Evolutionary conservation across 2,329 filamentous ascomycete genomes (phyloP).

Genomic region (Rhinocladiella mackenziei): DNA sequence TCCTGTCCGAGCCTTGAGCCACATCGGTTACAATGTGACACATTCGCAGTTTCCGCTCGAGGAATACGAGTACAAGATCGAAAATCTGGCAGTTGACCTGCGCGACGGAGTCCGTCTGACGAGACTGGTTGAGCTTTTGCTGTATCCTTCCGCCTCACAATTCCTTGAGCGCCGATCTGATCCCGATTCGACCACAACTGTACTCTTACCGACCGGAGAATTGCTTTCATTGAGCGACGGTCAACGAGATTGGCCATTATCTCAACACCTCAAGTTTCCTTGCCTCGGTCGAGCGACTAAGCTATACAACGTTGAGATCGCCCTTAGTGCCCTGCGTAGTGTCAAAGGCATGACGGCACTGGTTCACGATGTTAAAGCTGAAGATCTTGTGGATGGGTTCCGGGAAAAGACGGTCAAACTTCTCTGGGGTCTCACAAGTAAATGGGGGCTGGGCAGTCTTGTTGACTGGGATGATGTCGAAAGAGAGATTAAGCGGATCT

Average conservation of each 20-base stretch:
- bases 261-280: slow-evolving; percentile 57
- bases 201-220: slow-evolving; percentile 45
- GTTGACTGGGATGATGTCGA: slow-evolving; percentile 54
- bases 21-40: slow-evolving; percentile 54
- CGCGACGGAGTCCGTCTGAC: slow-evolving; percentile 59
- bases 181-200: slow-evolving; percentile 41
- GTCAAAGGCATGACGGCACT: slow-evolving; percentile 42
- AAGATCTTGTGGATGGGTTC: slow-evolving; percentile 61
- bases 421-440: slow-evolving; percentile 57
- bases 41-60: slow-evolving; percentile 55
- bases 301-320: slow-evolving; percentile 57
- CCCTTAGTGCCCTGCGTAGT: slow-evolving; percentile 50
- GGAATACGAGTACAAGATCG: slow-evolving; percentile 56
- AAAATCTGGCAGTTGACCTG: slow-evolving; percentile 60
- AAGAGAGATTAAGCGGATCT: slow-evolving; percentile 49
- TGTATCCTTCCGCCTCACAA: slow-evolving; percentile 42
- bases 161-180: slow-evolving; percentile 24
- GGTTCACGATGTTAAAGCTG: slow-evolving; percentile 46
- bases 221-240: slow-evolving; percentile 33
- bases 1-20: slow-evolving; percentile 51
- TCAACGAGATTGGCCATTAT: slow-evolving; percentile 46
- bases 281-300: slow-evolving; percentile 54
- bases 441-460: slow-evolving; percentile 52
- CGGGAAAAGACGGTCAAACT: slow-evolving; percentile 61
- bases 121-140: slow-evolving; percentile 55